These are phyloP conservation scores for Raphanus sativus DNA, from an alignment of 345 rosid species.

Conservation along the genomic window DNA sequence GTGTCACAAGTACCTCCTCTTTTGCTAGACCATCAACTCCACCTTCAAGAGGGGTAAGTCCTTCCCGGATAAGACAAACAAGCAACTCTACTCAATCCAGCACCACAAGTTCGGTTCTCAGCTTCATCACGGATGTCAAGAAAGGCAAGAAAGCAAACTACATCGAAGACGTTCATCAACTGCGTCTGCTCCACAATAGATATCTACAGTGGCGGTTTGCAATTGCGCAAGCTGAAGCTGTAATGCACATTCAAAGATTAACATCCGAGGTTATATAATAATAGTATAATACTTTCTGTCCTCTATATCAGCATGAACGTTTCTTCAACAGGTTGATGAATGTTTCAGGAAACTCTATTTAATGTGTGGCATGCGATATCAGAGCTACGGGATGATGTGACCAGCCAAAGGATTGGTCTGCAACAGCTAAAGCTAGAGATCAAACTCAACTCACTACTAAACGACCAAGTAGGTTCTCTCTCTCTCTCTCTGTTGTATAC, in stretches of 20 bases:
- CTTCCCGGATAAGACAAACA: constrained; percentile 69
- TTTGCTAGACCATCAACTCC: constrained; percentile 67
- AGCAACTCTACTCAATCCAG: constrained; percentile 52
- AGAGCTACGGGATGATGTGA: constrained; percentile 66
- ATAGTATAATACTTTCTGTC: background rate
- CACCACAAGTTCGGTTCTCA: constrained; percentile 73
- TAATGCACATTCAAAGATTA: constrained; percentile 60
- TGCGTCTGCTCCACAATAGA: constrained; percentile 78
- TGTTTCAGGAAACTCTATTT: constrained; percentile 66
- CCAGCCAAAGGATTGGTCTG: constrained; percentile 60
- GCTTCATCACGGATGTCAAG: constrained; percentile 79
- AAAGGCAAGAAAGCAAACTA: constrained; percentile 68
- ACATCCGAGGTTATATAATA: constrained; percentile 65
- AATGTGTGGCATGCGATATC: constrained; percentile 69
- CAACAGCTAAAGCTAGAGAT: constrained; percentile 73
- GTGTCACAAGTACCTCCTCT: constrained; percentile 30
- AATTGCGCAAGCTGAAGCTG: constrained; percentile 73
- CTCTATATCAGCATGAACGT: background rate
- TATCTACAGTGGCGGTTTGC: constrained; percentile 91
- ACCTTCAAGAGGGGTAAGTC: constrained; percentile 77
- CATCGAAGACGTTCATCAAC: constrained; percentile 90
- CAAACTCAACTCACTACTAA: constrained; percentile 65
- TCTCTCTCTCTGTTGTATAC: constrained; percentile 21
- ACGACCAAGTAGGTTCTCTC: constrained; percentile 53
- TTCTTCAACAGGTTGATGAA: constrained; percentile 4